Conservation (phyloP, 164 flowering plant species). For the Cinnamomum chago region DNA sequence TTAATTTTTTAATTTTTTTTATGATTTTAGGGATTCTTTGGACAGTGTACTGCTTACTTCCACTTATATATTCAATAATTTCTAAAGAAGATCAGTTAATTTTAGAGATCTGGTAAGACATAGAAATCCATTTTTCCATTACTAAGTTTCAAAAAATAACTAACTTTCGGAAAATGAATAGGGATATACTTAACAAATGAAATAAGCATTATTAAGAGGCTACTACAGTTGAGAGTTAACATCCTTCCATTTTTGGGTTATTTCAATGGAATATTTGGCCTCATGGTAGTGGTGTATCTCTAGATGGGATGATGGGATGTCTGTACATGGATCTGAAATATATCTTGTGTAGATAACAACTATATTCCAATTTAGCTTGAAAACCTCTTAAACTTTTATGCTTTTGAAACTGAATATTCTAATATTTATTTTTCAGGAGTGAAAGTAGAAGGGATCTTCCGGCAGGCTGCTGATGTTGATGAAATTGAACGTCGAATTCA, state of each 20-base stretch:
- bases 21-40: not conserved
- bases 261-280: not conserved
- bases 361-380: too few species aligned
- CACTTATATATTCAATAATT: too few species aligned
- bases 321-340: not conserved
- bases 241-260: not conserved
- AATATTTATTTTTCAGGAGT: slow-evolving; percentile 41
- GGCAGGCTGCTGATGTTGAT: slow-evolving; percentile 97
- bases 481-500: slow-evolving; percentile 79
- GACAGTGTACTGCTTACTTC: not conserved
- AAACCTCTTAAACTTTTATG: not conserved
- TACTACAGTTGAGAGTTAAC: not conserved
- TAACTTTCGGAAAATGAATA: not conserved
- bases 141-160: too few species aligned
- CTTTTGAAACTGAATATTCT: not conserved
- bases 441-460: slow-evolving; percentile 85
- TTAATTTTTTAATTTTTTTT: not conserved
- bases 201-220: not conserved
- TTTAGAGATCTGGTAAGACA: not conserved
- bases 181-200: not conserved
- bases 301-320: not conserved
- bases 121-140: not conserved
- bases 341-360: too few species aligned
- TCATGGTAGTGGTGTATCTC: not conserved
- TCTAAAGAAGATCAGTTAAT: not conserved